These are phyloP conservation scores for Yamadazyma friedrichii DNA, from an alignment of 1,139 yeast genomes.

Conservation along the genomic window DNA sequence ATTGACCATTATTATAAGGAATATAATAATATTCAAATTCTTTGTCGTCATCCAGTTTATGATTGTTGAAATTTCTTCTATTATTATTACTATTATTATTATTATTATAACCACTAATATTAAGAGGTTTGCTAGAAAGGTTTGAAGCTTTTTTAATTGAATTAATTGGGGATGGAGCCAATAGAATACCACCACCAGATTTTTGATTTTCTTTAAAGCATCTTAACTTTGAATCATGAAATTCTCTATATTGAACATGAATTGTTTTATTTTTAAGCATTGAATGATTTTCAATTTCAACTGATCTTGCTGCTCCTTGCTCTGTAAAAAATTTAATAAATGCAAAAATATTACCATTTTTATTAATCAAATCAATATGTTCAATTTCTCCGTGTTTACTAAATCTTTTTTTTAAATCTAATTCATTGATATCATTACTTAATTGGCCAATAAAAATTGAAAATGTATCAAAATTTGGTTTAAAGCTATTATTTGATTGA, in stretches of 20 bases:
- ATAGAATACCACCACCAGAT: slow-evolving; percentile 27
- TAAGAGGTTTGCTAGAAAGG: no score
- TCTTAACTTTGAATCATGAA: slow-evolving; percentile 25
- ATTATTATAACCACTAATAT: no score
- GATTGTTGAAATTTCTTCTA: neutral
- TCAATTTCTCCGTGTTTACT: slow-evolving; percentile 65
- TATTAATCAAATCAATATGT: slow-evolving; percentile 51
- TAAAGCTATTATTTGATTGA: neutral
- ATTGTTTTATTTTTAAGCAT: slow-evolving; percentile 69
- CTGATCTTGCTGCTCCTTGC: slow-evolving; percentile 79
- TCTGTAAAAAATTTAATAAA: slow-evolving; percentile 65
- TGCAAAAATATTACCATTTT: slow-evolving; percentile 60
- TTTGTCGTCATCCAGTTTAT: neutral
- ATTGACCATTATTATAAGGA: slow-evolving; percentile 1
- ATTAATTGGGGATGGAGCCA: slow-evolving; percentile 78
- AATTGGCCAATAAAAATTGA: slow-evolving; percentile 81
- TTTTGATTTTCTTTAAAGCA: slow-evolving; percentile 9
- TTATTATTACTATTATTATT: neutral
- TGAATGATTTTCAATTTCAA: slow-evolving; percentile 79
- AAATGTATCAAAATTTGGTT: slow-evolving; percentile 53
- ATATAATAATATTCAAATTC: slow-evolving; percentile 4
- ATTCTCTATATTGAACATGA: slow-evolving; percentile 80
- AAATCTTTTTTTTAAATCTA: slow-evolving; percentile 56
- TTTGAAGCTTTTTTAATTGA: slow-evolving; percentile 22
- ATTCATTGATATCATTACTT: slow-evolving; percentile 51